A percentile compares a stretch with the other conserved stretches of the same genome.
Evolutionary conservation across 441 rosid species (phyloP).

Genomic region (Omphalea diandra): DNA sequence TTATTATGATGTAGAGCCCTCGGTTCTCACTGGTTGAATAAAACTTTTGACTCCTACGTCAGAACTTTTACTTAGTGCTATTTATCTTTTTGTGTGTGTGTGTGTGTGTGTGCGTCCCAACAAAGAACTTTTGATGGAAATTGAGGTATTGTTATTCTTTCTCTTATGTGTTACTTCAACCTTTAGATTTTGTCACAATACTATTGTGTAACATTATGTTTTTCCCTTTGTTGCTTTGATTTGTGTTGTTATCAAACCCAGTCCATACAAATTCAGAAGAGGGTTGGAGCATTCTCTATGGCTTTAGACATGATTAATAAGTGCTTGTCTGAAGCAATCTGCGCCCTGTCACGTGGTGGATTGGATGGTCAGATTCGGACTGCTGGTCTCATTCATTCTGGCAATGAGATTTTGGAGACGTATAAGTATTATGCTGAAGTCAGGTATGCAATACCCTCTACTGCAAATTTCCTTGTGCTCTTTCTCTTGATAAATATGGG

Average conservation of each 20-base stretch:
- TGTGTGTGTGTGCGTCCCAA: too few relatives aligned
- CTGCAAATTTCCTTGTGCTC: neutral
- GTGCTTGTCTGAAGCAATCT: constrained; percentile 88
- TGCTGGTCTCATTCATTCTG: constrained; percentile 84
- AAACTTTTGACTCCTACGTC: neutral
- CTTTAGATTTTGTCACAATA: constrained; percentile 1
- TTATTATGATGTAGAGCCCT: neutral
- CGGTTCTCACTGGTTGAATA: neutral
- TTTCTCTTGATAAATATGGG: neutral
- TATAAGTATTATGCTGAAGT: constrained; percentile 82
- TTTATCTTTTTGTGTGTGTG: neutral
- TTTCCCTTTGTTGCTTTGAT: constrained; percentile 13
- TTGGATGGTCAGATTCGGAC: constrained; percentile 84
- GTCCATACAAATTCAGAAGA: constrained; percentile 89
- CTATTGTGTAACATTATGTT: constrained; percentile 2
- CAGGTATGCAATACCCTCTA: constrained; percentile 44
- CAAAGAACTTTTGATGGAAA: neutral
- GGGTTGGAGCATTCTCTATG: constrained; percentile 88
- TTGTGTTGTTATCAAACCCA: constrained; percentile 29
- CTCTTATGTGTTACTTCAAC: neutral
- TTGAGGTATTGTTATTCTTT: constrained; percentile 1
- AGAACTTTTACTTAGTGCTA: neutral
- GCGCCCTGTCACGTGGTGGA: constrained; percentile 78
- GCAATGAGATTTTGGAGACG: constrained; percentile 78
- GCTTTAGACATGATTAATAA: constrained; percentile 85